Evolutionary conservation across 805 yeast species (phyloP), one percentile per base, ranked within the genome.

Genomic region (Candida sphagnicola): DNA sequence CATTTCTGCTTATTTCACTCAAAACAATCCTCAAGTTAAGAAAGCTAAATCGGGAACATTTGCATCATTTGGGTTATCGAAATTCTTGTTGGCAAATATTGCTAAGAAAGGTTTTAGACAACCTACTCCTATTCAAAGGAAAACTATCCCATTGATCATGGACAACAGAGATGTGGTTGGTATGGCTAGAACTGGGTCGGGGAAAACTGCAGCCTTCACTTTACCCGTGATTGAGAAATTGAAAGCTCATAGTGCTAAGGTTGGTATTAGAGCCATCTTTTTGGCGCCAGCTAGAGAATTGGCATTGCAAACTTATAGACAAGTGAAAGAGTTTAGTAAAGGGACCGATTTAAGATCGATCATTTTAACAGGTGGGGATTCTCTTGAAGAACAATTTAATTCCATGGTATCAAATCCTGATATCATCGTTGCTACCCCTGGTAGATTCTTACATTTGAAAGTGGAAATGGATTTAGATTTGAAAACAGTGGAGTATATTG

Each of bases 171-270:
- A 93, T 64, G 95, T 93, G 30, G 99, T 93, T 12, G 99, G 97
- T 57, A 93, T 93, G 99, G 99, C 99, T 12, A 77, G 99, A 56
- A 93, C 99, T 0, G 99, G 99, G 53, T 86, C 96, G 18, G 99
- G 99, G 72, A 93, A 93, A 58, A 93, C 99, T 0, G 99, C 99
- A 6, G 98, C 99, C 1, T 93, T 93, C 58, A 76, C 87, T 15
- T 65, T 93, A 39, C 99, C 99, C 3, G 72, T 93, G 69, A 73
- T 93, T 47, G 97, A 93, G 51, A 82, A 77, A 55, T 71, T 91
- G 49, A 87, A 86, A 59, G 62, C 79, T 2, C 97, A 91, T 57
- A 78, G 85, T 31, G 89, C 95, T 21, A 85, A 80, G 56, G 83
- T 85, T 31, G 99, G 99, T 45, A 82, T 82, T 1, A 74, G 99